These are phyloP conservation scores for Coix lacrymajobi DNA, from an alignment of 176 grass and related monocot species.

Conservation along the genomic window DNA sequence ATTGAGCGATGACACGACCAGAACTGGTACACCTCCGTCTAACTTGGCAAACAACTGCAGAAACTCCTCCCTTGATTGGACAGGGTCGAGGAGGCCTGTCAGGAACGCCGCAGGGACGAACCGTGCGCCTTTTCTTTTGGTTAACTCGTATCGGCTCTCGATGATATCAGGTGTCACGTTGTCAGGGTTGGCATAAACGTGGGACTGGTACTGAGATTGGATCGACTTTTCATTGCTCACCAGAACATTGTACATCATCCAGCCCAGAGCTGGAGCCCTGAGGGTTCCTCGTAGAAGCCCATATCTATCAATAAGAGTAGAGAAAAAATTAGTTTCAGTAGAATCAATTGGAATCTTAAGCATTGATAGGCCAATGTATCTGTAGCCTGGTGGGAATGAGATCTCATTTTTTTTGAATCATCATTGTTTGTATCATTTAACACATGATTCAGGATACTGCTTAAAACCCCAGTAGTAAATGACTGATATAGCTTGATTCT, in stretches of 20 bases:
- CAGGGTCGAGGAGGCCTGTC: slow-evolving; percentile 85
- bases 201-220: slow-evolving; percentile 90
- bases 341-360: slow-evolving; percentile 17
- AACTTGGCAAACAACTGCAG: slow-evolving; percentile 60
- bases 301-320: slow-evolving; percentile 49
- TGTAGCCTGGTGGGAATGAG: background rate
- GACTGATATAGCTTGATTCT: background rate
- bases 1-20: slow-evolving; percentile 50
- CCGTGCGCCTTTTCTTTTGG: slow-evolving; percentile 77
- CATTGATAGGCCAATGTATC: slow-evolving; percentile 1
- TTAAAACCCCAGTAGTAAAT: background rate
- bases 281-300: slow-evolving; percentile 80
- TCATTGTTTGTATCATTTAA: background rate
- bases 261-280: slow-evolving; percentile 68
- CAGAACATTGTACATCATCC: slow-evolving; percentile 96
- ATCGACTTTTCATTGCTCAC: slow-evolving; percentile 97
- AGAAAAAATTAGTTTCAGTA: background rate
- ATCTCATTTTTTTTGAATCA: background rate
- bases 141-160: slow-evolving; percentile 73
- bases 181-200: slow-evolving; percentile 87
- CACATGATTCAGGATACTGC: background rate
- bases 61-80: slow-evolving; percentile 80
- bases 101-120: slow-evolving; percentile 85
- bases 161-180: slow-evolving; percentile 72
- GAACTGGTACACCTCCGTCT: slow-evolving; percentile 51